Evolutionary conservation across 352 stramenopile species (phyloP), one percentile per base, ranked within the genome.

Genomic region (Elongisporangium anandrum): DNA sequence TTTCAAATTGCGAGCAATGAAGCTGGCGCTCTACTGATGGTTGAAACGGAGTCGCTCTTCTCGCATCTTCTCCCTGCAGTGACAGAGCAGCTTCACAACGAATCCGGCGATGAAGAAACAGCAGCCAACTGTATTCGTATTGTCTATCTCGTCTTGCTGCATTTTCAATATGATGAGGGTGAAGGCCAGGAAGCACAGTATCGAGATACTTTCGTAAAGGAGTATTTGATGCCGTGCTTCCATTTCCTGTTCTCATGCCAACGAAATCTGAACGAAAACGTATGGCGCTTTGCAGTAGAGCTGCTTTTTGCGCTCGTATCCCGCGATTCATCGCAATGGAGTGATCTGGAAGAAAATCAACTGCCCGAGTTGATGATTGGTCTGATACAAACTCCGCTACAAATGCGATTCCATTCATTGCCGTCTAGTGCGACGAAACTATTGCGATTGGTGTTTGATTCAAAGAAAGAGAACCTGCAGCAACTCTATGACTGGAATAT

Each of bases 61-160:
- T 64, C 60, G 0, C 70, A 86, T 50, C 65, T 91, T n/a, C 55
- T 91, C 8, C 79, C 79, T 24, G 63, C 68, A 7, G 50, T 91
- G 2, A 64, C 77, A 7, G 67, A 76, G 2, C 69, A 73, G 47
- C 52, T 68, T 29, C 38, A 62, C 13, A 51, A 57, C 6, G 21
- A 52, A 8, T 47, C 39, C 19, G 47, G 57, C 13, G 59, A 72
- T 45, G 54, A 77, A 54, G 57, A 64, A 50, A 54, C 76, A 4
- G 58, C 67, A 3, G 60, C 71, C 15, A 85, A 75, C 48, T 88
- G 75, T 19, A 73, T 89, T 8, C 70, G 68, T 12, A 58, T 91
- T 16, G 59, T 91, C 34, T 80, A 80, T 53, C 41, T 70, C 26
- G 57, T 80, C 1, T 54, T 91, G 48, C 57, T 91, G 20, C 71